Base-by-base conservation (phyloP, 2,329 filamentous ascomycete species). In the Hypoxylon sp. region DNA sequence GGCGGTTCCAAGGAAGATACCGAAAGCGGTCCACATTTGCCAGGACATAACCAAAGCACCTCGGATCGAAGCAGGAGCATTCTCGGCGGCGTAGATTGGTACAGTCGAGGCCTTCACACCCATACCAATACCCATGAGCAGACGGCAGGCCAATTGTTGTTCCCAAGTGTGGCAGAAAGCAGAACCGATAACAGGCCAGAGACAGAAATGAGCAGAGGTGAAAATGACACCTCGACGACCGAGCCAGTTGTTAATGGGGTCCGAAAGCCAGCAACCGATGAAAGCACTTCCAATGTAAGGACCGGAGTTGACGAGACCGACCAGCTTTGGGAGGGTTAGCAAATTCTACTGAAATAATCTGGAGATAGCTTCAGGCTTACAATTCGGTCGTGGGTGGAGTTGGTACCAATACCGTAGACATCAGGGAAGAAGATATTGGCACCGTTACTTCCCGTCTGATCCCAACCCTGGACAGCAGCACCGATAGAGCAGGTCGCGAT, bases 41-140 rank as follows among this genome's bases (percentile, higher is more conserved):
- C 92, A 95, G 68, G 89, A 90, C 92, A 95, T 95, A 69, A 94
- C 91, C 17, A 96, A 83, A 6, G 90, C 91, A 69, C 91, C 91
- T 75, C 91, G 87, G 60, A 93, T 90, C 1, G 83, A 78, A 1
- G 91, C 89, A 0, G 91, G 91, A 0, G 89, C 87, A 62, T 88
- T 92, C 78, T 94, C 92, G 1, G 92, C 91, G 0, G 91, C 89
- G 73, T 92, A 94, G 28, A 94, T 89, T 0, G 92, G 92, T 1
- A 93, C 90, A 10, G 87, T 90, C 0, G 88, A 88, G 19, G 89
- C 89, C 76, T 94, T 94, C 14, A 90, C 85, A 28, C 92, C 92
- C 82, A 94, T 93, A 1, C 91, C 92, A 49, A 96, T 87, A 9
- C 93, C 93, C 66, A 95, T 85, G 11, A 92, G 83, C 67, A 95